A percentile compares a stretch with the other conserved stretches of the same genome.
Evolutionary conservation across 257 asterid genomes (phyloP).

Genomic region (Datura wrightii): DNA sequence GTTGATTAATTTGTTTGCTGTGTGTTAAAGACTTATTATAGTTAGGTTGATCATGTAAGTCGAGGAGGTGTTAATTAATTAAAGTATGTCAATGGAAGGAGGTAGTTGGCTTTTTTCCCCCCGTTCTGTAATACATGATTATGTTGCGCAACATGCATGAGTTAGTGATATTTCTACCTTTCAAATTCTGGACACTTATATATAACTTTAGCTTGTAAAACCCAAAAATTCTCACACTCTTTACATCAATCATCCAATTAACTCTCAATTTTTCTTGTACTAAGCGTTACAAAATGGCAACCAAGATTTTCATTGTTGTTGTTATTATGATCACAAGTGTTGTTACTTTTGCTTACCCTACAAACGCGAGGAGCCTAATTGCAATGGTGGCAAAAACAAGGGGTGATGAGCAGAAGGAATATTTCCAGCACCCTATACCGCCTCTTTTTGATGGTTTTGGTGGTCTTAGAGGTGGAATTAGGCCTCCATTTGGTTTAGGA

Average conservation of each 20-base stretch:
- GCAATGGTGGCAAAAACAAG: background rate
- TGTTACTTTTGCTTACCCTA: constrained; percentile 30
- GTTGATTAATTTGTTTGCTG: background rate
- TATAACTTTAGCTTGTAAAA: constrained; percentile 16
- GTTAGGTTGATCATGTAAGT: constrained; percentile 41
- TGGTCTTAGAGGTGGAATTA: constrained; percentile 23
- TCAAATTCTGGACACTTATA: constrained; percentile 22
- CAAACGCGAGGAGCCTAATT: constrained; percentile 20
- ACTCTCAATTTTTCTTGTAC: background rate
- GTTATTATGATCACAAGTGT: constrained; percentile 24
- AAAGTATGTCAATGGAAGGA: constrained; percentile 12
- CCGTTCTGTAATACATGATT: background rate
- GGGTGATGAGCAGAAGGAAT: constrained; percentile 34
- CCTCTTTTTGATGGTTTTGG: constrained; percentile 38
- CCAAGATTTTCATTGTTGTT: constrained; percentile 30
- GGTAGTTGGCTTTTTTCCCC: background rate
- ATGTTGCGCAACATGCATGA: constrained; percentile 18
- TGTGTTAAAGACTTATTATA: background rate
- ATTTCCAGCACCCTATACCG: constrained; percentile 40
- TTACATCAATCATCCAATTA: constrained; percentile 1
- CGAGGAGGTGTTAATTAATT: background rate
- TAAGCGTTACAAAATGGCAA: constrained; percentile 30
- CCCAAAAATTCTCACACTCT: background rate
- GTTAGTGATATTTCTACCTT: constrained; percentile 8
- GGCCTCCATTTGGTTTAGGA: constrained; percentile 34